These are phyloP conservation scores for Ormosia emarginata DNA, from an alignment of 306 rosid species.

Conservation along the genomic window DNA sequence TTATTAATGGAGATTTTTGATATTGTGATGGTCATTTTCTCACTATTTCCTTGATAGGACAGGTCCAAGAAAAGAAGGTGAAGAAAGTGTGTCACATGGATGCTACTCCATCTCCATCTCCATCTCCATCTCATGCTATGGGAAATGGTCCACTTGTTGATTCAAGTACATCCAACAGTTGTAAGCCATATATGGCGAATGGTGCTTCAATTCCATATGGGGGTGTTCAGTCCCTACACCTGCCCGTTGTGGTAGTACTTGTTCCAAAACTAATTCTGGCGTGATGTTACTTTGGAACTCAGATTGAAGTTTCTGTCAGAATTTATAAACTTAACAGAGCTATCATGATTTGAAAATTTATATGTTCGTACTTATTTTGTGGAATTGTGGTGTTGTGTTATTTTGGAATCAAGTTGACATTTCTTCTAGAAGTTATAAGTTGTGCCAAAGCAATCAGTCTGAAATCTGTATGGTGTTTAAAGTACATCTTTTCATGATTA, in stretches of 20 bases:
- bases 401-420: background rate
- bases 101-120: conserved; percentile 37
- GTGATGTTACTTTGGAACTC: background rate
- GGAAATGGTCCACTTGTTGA: conserved; percentile 46
- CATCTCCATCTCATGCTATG: conserved; percentile 31
- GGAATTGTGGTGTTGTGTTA: background rate
- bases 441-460: background rate
- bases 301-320: background rate
- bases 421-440: background rate
- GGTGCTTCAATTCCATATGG: conserved; percentile 44
- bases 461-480: background rate
- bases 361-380: background rate
- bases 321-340: background rate
- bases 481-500: background rate
- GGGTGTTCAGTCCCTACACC: conserved; percentile 36
- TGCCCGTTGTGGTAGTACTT: conserved; percentile 59
- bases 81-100: conserved; percentile 60
- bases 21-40: background rate
- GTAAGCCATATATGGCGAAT: conserved; percentile 41
- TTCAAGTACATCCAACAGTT: conserved; percentile 34
- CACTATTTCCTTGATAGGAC: background rate
- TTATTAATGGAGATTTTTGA: background rate
- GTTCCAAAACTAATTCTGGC: conserved; percentile 1
- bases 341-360: background rate
- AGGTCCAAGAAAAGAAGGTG: conserved; percentile 60